Base-by-base conservation (phyloP, 1,284 basidiomycete species). In the Puccinia coronata region DNA sequence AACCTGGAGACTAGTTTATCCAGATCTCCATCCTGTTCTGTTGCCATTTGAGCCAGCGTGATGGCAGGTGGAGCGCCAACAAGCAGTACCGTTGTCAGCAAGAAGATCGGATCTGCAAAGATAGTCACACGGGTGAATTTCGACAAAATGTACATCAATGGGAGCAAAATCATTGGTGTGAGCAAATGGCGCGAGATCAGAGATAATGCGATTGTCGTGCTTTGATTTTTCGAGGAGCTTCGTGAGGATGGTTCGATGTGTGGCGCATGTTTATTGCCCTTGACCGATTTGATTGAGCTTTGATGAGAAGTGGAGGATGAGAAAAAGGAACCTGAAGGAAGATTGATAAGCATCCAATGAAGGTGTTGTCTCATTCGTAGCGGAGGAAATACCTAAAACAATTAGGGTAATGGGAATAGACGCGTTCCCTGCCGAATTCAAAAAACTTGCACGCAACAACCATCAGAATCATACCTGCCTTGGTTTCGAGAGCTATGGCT, bases 381-480 rank as follows among this genome's bases (percentile, higher is more conserved):
- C 41, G 43, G 63, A 51, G 4, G 9, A 63, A 5, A n/a, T 25
- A 80, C 87, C 87, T 47, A 88, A 85, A 59, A 87, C 87, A 28
- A 88, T 84, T 82, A 88, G 86, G n/a, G 87, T 88, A 59, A 88
- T 83, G 0, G 87, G 87, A 36, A 88, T 87, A 16, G 86, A 86
- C 83, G 87, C 87, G 8, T 85, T 85, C 14, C 87, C 87, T 14
- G 86, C 84, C 36, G 84, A 86, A 70, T 86, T 84, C 53, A 88
- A 84, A n/a, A 86, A 86, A 49, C 87, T 87, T 82, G 41, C 14
- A 77, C 0, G 25, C 65, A 71, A 36, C 31, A 0, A 59, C 31
- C 14, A 4, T 23, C 59, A 34, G 43, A 11, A 70, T 49, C 16
- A 49, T 18, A 49, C 67, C 67, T 20, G 23, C 28, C n/a, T 43